phyloP scores from a whole-genome alignment of 176 grass and related monocot genomes.

The Urochloa ruziziensis region DNA sequence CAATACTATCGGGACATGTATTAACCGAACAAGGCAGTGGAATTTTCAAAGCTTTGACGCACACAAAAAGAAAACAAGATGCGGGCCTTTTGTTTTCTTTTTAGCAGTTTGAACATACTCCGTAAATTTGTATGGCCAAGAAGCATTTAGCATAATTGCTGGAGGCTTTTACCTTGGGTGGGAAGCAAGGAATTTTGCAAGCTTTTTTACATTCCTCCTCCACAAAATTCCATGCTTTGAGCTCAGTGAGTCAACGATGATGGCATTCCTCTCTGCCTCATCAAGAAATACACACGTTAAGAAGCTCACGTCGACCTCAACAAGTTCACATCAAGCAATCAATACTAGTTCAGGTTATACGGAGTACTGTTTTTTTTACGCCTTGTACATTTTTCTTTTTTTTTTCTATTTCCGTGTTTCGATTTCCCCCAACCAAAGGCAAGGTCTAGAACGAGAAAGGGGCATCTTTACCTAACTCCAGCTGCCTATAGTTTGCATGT shows the following conservation, averaged over 20 bases:
- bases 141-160: neutral
- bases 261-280: neutral
- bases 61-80: too few species aligned
- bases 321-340: neutral
- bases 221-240: neutral
- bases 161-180: neutral
- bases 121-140: neutral
- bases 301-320: neutral
- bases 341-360: neutral
- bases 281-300: neutral
- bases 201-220: neutral
- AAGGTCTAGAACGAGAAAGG: conserved; percentile 8
- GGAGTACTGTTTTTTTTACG: neutral
- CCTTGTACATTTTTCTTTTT: neutral
- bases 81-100: too few species aligned
- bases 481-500: conserved; percentile 19
- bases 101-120: neutral
- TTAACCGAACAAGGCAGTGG: too few species aligned
- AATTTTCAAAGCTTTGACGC: neutral
- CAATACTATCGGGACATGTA: too few species aligned
- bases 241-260: neutral
- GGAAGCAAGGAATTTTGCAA: conserved; percentile 27
- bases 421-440: neutral
- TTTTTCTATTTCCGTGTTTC: neutral
- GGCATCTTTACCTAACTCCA: conserved; percentile 30